Percentiles rank a stretch among this genome's conserved stretches.
Evolutionary conservation across 495 filamentous ascomycete species (phyloP).

Genomic region (Friedmanniomyces endolithicus): DNA sequence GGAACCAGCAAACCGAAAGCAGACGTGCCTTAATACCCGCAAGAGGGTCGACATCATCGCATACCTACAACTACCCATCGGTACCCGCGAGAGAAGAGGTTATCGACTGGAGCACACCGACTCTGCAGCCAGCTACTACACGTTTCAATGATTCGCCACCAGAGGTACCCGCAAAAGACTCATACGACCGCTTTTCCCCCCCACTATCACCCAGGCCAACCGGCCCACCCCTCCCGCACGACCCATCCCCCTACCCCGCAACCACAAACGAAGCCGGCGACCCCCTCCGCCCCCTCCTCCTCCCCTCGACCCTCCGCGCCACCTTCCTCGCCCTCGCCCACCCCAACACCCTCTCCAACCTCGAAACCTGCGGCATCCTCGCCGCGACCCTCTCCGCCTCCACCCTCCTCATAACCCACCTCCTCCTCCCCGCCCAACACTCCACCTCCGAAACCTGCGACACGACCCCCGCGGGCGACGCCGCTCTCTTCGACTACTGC

Average conservation of each 20-base stretch:
- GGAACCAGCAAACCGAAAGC: not conserved
- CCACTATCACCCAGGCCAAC: constrained; percentile 27
- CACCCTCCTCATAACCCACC: constrained; percentile 74
- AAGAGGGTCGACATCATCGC: not conserved
- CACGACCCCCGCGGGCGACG: constrained; percentile 59
- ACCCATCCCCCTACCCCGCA: constrained; percentile 38
- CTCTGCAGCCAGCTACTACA: not conserved
- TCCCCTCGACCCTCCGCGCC: constrained; percentile 60
- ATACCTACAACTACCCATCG: constrained; percentile 19
- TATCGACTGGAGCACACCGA: constrained; percentile 10
- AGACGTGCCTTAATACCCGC: not conserved
- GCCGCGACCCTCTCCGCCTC: constrained; percentile 86
- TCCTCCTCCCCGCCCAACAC: constrained; percentile 84
- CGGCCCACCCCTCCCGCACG: not conserved
- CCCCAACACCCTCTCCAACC: constrained; percentile 62
- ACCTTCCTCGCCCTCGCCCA: constrained; percentile 59
- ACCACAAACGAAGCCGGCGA: constrained; percentile 80
- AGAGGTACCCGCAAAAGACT: constrained; percentile 24
- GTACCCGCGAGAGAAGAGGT: constrained; percentile 12
- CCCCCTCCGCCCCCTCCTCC: constrained; percentile 74
- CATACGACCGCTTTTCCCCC: constrained; percentile 38
- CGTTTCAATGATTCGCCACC: constrained; percentile 7
- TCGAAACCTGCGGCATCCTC: constrained; percentile 91
- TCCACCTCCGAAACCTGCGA: constrained; percentile 89
- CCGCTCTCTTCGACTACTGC: constrained; percentile 72